Percentiles rank a stretch among this genome's conserved stretches.
Conservation (phyloP, 495 filamentous ascomycete genomes). For the Astrothelium subdiscretum region DNA sequence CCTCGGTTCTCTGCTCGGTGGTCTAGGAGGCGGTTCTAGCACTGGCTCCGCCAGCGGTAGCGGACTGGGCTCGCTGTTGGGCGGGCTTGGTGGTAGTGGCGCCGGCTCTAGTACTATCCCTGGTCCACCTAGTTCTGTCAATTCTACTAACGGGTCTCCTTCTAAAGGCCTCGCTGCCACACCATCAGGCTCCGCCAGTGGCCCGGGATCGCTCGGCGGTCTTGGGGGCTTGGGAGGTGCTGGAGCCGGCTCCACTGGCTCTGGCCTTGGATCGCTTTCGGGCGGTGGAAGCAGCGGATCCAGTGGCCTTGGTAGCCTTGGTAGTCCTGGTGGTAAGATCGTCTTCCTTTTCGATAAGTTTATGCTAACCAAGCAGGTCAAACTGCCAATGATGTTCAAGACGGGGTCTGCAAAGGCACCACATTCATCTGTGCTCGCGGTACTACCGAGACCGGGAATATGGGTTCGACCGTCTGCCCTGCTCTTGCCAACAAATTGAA, state of each 20-base stretch:
- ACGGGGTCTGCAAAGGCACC: constrained; percentile 5
- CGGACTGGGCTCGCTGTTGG: not conserved
- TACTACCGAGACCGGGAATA: constrained; percentile 1
- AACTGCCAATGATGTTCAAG: not conserved
- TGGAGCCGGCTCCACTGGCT: not conserved
- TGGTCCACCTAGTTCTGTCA: not conserved
- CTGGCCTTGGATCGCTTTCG: not conserved
- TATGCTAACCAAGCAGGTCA: not conserved
- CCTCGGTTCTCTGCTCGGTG: not conserved
- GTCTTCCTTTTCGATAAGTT: not conserved
- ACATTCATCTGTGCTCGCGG: not conserved
- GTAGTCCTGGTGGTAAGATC: not conserved
- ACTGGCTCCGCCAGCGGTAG: not conserved
- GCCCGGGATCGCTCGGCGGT: not conserved
- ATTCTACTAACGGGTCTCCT: too few relatives aligned
- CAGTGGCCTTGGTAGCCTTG: not conserved
- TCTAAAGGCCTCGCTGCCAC: too few relatives aligned
- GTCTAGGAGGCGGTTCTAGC: not conserved
- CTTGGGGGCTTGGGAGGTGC: not conserved
- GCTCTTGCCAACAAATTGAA: constrained; percentile 20
- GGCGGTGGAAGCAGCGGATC: not conserved
- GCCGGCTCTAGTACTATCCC: not conserved
- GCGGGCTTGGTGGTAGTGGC: not conserved
- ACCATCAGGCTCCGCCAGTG: too few relatives aligned
- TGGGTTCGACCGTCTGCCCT: constrained; percentile 24